Conservation (phyloP, 495 filamentous ascomycete genomes). For the Xylaria palmicola region DNA sequence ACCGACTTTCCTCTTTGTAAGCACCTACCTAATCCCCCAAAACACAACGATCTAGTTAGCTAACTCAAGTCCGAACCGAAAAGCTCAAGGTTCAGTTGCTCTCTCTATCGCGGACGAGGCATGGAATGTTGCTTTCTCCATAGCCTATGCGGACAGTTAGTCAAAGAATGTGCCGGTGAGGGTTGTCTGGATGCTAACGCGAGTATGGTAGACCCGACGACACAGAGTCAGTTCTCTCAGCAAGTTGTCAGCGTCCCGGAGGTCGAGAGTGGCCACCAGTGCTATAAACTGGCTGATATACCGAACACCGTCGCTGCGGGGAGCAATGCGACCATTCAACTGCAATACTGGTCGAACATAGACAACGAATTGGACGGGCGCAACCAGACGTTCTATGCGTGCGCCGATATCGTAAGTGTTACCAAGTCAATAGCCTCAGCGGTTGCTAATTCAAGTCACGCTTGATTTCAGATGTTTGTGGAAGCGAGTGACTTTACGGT, state of each 20-base stretch:
- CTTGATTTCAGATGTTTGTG: slow-evolving; percentile 38
- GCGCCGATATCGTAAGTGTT: slow-evolving; percentile 46
- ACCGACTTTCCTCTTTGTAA: slow-evolving; percentile 45
- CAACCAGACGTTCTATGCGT: slow-evolving; percentile 53
- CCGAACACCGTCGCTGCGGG: slow-evolving; percentile 37
- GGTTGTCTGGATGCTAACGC: not conserved
- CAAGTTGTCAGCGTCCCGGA: slow-evolving; percentile 38
- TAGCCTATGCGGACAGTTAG: slow-evolving; percentile 47
- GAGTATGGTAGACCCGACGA: slow-evolving; percentile 35
- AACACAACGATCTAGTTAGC: not conserved
- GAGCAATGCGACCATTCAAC: slow-evolving; percentile 52
- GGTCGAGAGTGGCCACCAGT: slow-evolving; percentile 48
- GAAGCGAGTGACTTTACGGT: slow-evolving; percentile 36
- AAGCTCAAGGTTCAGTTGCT: slow-evolving; percentile 34
- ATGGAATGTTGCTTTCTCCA: slow-evolving; percentile 46
- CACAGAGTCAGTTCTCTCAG: slow-evolving; percentile 44
- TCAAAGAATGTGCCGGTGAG: not conserved
- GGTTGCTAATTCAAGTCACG: not conserved
- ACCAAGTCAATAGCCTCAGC: too few relatives aligned
- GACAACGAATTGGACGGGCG: slow-evolving; percentile 35
- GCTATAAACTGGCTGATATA: slow-evolving; percentile 46
- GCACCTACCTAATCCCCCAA: not conserved
- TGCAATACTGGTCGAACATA: slow-evolving; percentile 47
- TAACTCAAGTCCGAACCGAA: slow-evolving; percentile 1
- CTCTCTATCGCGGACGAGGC: slow-evolving; percentile 45